phyloP scores from a whole-genome alignment of 129 eudicot genomes.

The Ambrosia trifida region DNA sequence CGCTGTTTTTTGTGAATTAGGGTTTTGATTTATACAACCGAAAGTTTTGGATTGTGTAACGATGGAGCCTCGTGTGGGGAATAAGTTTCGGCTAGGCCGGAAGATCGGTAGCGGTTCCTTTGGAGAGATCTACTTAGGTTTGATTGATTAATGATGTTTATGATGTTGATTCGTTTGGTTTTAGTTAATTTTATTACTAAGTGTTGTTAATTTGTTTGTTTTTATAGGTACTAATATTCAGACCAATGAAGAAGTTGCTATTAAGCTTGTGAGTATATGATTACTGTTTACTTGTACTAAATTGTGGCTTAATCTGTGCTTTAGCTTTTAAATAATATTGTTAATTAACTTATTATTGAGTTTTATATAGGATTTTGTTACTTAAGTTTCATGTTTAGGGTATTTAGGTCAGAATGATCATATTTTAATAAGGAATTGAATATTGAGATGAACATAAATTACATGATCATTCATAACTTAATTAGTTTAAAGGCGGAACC shows the following conservation, averaged over 20 bases:
- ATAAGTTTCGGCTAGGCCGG: constrained; percentile 87
- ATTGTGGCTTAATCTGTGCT: constrained; percentile 3
- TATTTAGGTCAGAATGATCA: neutral
- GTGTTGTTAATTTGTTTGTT: constrained; percentile 9
- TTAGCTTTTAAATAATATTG: neutral
- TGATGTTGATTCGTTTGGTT: neutral
- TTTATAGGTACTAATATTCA: constrained; percentile 85
- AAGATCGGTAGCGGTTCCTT: constrained; percentile 96
- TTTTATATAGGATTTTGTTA: neutral
- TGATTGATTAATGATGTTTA: constrained; percentile 17
- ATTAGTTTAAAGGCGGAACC: neutral
- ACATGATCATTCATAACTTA: neutral
- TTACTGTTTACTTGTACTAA: neutral
- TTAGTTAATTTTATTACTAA: constrained; percentile 7
- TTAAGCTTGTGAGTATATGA: constrained; percentile 77
- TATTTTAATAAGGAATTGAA: neutral
- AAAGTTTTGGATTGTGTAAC: neutral
- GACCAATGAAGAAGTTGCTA: constrained; percentile 96
- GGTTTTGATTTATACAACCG: constrained; percentile 26
- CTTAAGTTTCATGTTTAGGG: neutral
- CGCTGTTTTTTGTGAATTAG: constrained; percentile 28
- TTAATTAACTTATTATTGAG: neutral
- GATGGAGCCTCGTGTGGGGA: constrained; percentile 98
- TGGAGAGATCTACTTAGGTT: constrained; percentile 98
- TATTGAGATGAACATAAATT: neutral